Evolutionary conservation across 2,329 filamentous ascomycete genomes (phyloP), one percentile per base, ranked within the genome.

Genomic region (Colletotrichum musae): DNA sequence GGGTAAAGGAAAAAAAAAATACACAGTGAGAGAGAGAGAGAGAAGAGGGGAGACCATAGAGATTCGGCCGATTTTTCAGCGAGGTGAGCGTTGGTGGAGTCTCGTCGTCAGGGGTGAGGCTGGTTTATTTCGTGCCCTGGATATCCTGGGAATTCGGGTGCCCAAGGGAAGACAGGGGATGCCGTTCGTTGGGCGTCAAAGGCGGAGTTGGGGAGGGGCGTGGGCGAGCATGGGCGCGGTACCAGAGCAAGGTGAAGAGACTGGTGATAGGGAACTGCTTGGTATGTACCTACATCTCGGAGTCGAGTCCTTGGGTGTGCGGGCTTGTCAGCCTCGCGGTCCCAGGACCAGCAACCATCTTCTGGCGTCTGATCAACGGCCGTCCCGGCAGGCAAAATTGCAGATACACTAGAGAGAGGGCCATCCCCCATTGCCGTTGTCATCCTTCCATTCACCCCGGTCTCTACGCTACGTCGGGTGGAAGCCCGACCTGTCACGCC

Each of bases 51-150:
- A 50, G 7, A 50, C 47, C 18, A n/a, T 4, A 54, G 50, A 32
- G 45, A 47, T 68, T 65, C 66, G 66, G 66, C 61, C 54, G 66
- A 56, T 59, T 68, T 57, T 64, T 26, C 41, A 58, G 32, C 48
- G 54, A 58, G 41, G 47, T 12, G 39, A 24, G 16, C 16, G 50
- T 21, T 5, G 13, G 24, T 56, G 36, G 50, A 47, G 32, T 36
- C 32, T 36, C 32, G 32, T 36, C 32, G 32, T 36, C 32, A 41
- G 26, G 12, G 36, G 16, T 28, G 56, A 36, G 9, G 32, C 32
- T 36, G 32, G 32, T 36, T 36, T 52, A 16, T 39, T 28, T 28
- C 32, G 3, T 5, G 32, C 36, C 21, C 32, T 60, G 10, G 32
- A 21, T 43, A 57, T 43, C 51, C 12, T 24, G 21, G 48, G 36